Evolutionary conservation across 1,139 yeast genomes (phyloP).

Genomic region (Pneumocystis jirovecii): DNA sequence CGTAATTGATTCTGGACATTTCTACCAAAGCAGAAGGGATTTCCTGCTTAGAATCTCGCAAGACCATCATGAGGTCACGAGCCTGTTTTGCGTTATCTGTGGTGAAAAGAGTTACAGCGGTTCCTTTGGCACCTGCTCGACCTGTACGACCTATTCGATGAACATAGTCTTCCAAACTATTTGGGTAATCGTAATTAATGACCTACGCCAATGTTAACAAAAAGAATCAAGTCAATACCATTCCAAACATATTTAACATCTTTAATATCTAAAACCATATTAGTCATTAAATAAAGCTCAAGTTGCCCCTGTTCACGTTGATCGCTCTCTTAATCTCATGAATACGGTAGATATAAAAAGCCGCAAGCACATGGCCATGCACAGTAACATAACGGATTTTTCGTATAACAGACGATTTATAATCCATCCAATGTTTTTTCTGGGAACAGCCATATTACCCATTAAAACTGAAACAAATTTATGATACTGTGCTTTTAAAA

Average conservation of each 20-base stretch:
- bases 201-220: constrained; percentile 19
- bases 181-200: constrained; percentile 93
- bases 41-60: constrained; percentile 90
- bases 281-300: constrained; percentile 10
- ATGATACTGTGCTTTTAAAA: not conserved
- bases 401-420: not conserved
- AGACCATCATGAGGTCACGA: constrained; percentile 73
- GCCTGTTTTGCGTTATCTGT: constrained; percentile 78
- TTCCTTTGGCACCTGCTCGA: constrained; percentile 94
- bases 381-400: not conserved
- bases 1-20: constrained; percentile 30
- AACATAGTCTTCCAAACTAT: constrained; percentile 92
- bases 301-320: not conserved
- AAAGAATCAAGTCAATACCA: not conserved
- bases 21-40: constrained; percentile 40
- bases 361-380: not conserved
- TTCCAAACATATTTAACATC: constrained; percentile 59
- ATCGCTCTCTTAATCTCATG: not conserved
- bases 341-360: not conserved
- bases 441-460: not conserved
- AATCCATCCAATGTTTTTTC: not conserved
- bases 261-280: constrained; percentile 59
- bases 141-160: constrained; percentile 97
- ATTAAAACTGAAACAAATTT: not conserved
- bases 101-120: constrained; percentile 90